phyloP scores from a whole-genome alignment of 2,329 filamentous ascomycete species.

The Trichoderma pleuroti region DNA sequence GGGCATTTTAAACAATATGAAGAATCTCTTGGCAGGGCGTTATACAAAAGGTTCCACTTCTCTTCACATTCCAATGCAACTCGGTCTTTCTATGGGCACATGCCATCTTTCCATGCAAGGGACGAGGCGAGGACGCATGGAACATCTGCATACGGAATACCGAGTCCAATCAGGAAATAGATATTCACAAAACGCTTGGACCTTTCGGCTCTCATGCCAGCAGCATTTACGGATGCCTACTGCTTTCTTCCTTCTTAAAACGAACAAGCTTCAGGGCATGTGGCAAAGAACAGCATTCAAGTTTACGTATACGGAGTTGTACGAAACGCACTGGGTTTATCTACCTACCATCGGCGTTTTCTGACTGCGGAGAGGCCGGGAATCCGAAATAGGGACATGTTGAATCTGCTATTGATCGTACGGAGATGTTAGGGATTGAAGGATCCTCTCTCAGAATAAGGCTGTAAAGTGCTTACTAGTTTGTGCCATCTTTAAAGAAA shows the following conservation, averaged over 20 bases:
- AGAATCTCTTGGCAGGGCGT: not conserved
- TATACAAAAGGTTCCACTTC: not conserved
- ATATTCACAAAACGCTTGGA: not conserved
- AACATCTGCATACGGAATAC: not conserved
- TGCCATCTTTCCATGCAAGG: not conserved
- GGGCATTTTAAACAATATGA: too few species aligned
- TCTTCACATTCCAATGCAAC: not conserved
- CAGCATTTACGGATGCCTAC: not conserved
- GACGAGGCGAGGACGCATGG: not conserved
- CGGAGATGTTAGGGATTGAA: not conserved
- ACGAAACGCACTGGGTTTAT: not conserved
- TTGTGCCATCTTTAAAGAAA: not conserved
- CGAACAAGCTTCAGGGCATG: not conserved
- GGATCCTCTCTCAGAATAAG: not conserved
- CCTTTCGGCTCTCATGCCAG: not conserved
- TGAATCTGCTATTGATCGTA: not conserved
- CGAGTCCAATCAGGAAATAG: not conserved
- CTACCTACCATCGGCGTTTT: not conserved
- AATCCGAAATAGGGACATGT: not conserved
- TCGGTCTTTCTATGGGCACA: not conserved
- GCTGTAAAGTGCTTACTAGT: not conserved
- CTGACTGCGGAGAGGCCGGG: not conserved
- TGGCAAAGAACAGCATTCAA: not conserved
- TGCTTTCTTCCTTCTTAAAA: not conserved
- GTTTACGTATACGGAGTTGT: not conserved